phyloP scores from a whole-genome alignment of 2,329 filamentous ascomycete species.

The Exophiala oligosperma region DNA sequence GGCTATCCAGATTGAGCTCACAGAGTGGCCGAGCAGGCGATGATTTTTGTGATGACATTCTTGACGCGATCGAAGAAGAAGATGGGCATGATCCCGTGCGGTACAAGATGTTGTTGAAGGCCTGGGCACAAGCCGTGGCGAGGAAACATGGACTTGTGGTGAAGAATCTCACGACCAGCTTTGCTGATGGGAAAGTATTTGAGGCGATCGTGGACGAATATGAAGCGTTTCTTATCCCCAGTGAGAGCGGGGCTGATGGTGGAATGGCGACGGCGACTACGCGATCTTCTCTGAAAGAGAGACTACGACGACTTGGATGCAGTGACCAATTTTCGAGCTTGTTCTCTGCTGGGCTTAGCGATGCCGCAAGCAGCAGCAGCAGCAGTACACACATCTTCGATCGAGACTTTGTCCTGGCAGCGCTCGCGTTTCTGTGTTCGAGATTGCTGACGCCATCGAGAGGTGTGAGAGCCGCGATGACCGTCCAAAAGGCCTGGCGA shows the following conservation, averaged over 20 bases:
- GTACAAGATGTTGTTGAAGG: constrained; percentile 47
- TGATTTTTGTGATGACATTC: constrained; percentile 20
- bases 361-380: neutral
- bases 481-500: constrained; percentile 56
- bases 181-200: constrained; percentile 56
- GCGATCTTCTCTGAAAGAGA: constrained; percentile 6
- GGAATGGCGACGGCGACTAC: no score
- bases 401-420: constrained; percentile 55
- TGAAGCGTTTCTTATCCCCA: constrained; percentile 36
- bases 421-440: constrained; percentile 61
- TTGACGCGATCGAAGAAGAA: constrained; percentile 33
- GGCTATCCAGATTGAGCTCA: constrained; percentile 36
- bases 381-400: constrained; percentile 49
- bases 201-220: constrained; percentile 60
- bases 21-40: neutral
- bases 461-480: constrained; percentile 50
- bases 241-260: neutral
- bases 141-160: constrained; percentile 47
- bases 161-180: constrained; percentile 58
- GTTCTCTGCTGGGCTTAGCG: constrained; percentile 12
- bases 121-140: constrained; percentile 57
- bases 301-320: constrained; percentile 25
- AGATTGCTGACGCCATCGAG: constrained; percentile 55
- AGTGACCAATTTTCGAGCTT: constrained; percentile 27
- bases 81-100: constrained; percentile 34